Base-by-base conservation (phyloP, 805 yeast species). In the Lachancea waltii region DNA sequence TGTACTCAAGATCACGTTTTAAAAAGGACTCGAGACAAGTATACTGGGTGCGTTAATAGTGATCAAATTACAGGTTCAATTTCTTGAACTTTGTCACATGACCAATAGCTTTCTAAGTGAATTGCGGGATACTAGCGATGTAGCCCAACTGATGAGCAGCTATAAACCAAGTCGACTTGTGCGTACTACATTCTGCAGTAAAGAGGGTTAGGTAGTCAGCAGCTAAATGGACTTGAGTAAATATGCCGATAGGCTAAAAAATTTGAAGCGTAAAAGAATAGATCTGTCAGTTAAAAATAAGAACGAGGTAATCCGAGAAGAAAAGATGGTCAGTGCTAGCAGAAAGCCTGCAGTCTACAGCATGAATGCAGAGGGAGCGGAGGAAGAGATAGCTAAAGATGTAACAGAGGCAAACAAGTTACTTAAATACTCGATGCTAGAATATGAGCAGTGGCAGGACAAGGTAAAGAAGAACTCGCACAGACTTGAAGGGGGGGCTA, bases 331-430 rank as follows among this genome's bases (percentile, higher is more conserved):
- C 26, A 13, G 32, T n/a, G 23, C 14, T 13, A 35, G 15, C 13
- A 27, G 38, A 1, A 56, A 55, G 34, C 60, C 61, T 4, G 43
- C 38, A 23, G 54, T 51, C 1, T 58, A 56, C 27, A 51, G 49
- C 13, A 41, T 54, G 42, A 44, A 44, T n/a, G 50, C 26, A n/a
- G 43, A 31, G 7, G 41, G 18, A 9, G 28, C 26, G 1, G 17
- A 23, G 7, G 25, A 27, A 16, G 26, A 15, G 10, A 5, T 13
- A 1, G 18, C 30, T 8, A 19, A 26, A 28, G 33, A 20, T 10
- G 30, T 40, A 10, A 38, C 27, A 20, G 30, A 36, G 13, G 18
- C 37, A 28, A 7, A 27, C 6, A 42, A 44, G 32, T 25, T 54
- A 10, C 35, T 53, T 40, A 48, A 45, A 11, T 54, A 50, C 31